These are phyloP conservation scores for Stephania yunnanensis DNA, from an alignment of 164 flowering plant species.

Conservation along the genomic window DNA sequence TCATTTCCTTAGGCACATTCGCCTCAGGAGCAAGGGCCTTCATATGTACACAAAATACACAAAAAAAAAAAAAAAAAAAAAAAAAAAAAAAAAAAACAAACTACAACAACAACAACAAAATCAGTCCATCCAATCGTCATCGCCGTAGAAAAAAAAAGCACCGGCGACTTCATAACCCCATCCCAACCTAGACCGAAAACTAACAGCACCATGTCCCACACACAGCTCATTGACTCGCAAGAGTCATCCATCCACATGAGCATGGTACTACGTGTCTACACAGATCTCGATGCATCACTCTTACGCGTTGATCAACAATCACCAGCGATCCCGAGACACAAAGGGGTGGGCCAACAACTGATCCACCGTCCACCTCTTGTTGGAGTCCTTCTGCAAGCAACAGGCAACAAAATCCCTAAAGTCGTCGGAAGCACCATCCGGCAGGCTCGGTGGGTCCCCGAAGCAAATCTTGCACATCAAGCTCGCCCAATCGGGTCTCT, in stretches of 20 bases:
- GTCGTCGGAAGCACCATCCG: constrained; percentile 44
- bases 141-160: background rate
- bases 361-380: constrained; percentile 48
- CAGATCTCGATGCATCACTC: background rate
- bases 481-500: constrained; percentile 78
- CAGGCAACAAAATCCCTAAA: constrained; percentile 53
- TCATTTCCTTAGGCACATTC: background rate
- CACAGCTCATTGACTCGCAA: no score
- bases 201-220: no score
- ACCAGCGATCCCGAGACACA: constrained; percentile 16
- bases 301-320: no score
- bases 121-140: background rate
- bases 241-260: no score
- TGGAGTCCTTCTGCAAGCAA: constrained; percentile 70
- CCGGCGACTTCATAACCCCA: background rate
- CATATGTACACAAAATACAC: background rate
- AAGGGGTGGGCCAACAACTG: constrained; percentile 64
- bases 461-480: constrained; percentile 83
- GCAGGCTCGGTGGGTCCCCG: constrained; percentile 60
- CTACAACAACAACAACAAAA: background rate
- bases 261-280: no score
- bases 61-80: background rate
- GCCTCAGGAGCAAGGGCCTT: background rate
- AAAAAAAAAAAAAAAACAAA: background rate
- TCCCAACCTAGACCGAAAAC: no score